Conservation (phyloP, 371 early-diverging fungal genomes). For the Mortierella sp. region DNA sequence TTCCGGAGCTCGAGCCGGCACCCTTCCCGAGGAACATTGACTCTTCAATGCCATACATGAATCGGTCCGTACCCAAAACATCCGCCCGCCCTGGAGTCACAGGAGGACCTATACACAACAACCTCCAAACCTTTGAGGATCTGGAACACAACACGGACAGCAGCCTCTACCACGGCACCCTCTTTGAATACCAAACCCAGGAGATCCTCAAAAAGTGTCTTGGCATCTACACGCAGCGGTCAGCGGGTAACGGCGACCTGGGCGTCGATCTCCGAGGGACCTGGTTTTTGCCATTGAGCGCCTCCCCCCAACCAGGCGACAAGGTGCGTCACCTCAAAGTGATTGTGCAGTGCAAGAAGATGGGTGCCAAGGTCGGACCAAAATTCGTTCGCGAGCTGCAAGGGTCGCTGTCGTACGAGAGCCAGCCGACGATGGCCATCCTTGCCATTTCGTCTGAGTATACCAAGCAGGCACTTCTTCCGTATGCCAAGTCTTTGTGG, state of each 20-base stretch:
- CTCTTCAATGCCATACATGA: conserved; percentile 29
- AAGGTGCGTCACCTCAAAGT: conserved; percentile 52
- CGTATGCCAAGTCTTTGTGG: conserved; percentile 44
- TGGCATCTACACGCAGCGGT: conserved; percentile 55
- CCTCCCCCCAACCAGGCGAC: conserved; percentile 38
- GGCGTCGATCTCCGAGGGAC: conserved; percentile 56
- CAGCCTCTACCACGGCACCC: conserved; percentile 46
- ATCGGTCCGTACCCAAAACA: conserved; percentile 9
- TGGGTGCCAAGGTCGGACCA: conserved; percentile 35
- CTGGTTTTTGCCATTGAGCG: conserved; percentile 49
- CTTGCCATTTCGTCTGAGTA: conserved; percentile 42
- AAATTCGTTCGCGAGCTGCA: conserved; percentile 53
- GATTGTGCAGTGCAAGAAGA: conserved; percentile 54
- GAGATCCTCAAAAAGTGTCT: conserved; percentile 38
- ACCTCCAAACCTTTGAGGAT: conserved; percentile 34
- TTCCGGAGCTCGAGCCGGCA: conserved; percentile 36
- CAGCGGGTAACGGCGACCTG: conserved; percentile 42
- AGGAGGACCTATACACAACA: conserved; percentile 15
- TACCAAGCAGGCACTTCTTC: conserved; percentile 37
- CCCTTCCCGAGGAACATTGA: conserved; percentile 47
- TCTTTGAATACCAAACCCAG: conserved; percentile 53
- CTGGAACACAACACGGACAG: conserved; percentile 31
- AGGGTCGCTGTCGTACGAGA: conserved; percentile 49
- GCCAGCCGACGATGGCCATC: conserved; percentile 53
- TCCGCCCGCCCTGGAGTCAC: not conserved